A percentile compares a stretch with the other conserved stretches of the same genome.
Conservation (phyloP, 345 rosid genomes). For the Draba incana region DNA sequence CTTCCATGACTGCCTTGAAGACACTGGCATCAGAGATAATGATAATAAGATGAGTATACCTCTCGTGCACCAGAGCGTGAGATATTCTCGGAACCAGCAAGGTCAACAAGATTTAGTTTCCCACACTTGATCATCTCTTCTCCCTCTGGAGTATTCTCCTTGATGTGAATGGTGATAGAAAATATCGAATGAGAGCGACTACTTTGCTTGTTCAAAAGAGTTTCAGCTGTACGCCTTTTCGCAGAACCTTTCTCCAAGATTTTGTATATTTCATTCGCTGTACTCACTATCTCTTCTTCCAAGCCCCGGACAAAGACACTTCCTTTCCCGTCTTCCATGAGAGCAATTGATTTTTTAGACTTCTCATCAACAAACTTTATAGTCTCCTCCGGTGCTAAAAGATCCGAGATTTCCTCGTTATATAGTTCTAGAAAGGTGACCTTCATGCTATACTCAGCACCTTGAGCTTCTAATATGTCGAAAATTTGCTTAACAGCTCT, state of each 20-base stretch:
- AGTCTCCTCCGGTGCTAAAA: conserved; percentile 89
- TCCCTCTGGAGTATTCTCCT: conserved; percentile 96
- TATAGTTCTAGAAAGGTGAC: conserved; percentile 95
- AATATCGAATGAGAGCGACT: conserved; percentile 98
- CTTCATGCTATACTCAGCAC: conserved; percentile 95
- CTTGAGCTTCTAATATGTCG: conserved; percentile 85
- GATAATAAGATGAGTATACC: conserved; percentile 49
- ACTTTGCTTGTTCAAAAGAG: conserved; percentile 98
- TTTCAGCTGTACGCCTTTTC: conserved; percentile 97
- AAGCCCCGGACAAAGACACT: conserved; percentile 94
- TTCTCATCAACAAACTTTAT: conserved; percentile 82
- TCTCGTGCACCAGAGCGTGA: conserved; percentile 98
- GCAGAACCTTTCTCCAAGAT: conserved; percentile 97
- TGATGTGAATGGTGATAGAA: conserved; percentile 94
- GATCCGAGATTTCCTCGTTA: conserved; percentile 96
- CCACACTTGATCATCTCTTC: conserved; percentile 99
- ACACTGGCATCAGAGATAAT: conserved; percentile 12
- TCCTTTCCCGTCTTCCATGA: conserved; percentile 99
- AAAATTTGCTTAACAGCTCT: conserved; percentile 93
- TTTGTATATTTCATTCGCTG: conserved; percentile 96
- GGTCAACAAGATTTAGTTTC: conserved; percentile 97
- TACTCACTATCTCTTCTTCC: conserved; percentile 95
- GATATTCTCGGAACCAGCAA: conserved; percentile 99
- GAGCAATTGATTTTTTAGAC: conserved; percentile 91
- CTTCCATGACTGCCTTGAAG: conserved; percentile 31